These are phyloP conservation scores for Testicularia cyperi DNA, from an alignment of 1,284 basidiomycete genomes.

Conservation along the genomic window DNA sequence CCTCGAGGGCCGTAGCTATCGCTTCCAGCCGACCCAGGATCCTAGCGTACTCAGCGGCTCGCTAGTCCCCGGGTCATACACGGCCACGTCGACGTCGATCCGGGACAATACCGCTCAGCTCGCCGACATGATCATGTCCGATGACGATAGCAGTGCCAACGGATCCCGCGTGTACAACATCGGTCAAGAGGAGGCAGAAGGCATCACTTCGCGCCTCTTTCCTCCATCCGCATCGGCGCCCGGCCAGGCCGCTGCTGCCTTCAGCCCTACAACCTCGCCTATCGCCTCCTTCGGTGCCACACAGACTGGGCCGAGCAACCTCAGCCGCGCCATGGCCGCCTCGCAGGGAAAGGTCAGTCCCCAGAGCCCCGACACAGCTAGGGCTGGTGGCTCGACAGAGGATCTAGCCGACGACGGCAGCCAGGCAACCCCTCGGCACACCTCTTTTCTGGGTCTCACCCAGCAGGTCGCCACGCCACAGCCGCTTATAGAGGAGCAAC, in stretches of 20 bases:
- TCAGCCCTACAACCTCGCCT: slow-evolving; percentile 28
- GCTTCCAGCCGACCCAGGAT: slow-evolving; percentile 34
- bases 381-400: no score
- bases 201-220: slow-evolving; percentile 11
- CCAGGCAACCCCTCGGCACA: slow-evolving; percentile 21
- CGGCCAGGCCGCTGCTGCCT: neutral
- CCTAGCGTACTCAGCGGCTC: slow-evolving; percentile 8
- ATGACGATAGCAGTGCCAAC: slow-evolving; percentile 37
- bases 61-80: slow-evolving; percentile 43
- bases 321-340: slow-evolving; percentile 29
- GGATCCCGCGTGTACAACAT: slow-evolving; percentile 32
- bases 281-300: slow-evolving; percentile 19
- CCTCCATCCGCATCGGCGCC: slow-evolving; percentile 6
- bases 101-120: slow-evolving; percentile 55
- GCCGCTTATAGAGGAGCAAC: slow-evolving; percentile 3
- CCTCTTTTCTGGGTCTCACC: slow-evolving; percentile 19
- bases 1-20: slow-evolving; percentile 54
- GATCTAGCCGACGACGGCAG: slow-evolving; percentile 23
- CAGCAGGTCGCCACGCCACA: slow-evolving; percentile 19
- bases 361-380: slow-evolving; percentile 16
- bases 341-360: slow-evolving; percentile 15
- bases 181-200: slow-evolving; percentile 23
- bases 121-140: slow-evolving; percentile 49
- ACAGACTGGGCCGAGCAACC: slow-evolving; percentile 35
- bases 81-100: slow-evolving; percentile 50